Evolutionary conservation across 2,329 filamentous ascomycete genomes (phyloP), one percentile per base, ranked within the genome.

Genomic region (Penicillium paneum): DNA sequence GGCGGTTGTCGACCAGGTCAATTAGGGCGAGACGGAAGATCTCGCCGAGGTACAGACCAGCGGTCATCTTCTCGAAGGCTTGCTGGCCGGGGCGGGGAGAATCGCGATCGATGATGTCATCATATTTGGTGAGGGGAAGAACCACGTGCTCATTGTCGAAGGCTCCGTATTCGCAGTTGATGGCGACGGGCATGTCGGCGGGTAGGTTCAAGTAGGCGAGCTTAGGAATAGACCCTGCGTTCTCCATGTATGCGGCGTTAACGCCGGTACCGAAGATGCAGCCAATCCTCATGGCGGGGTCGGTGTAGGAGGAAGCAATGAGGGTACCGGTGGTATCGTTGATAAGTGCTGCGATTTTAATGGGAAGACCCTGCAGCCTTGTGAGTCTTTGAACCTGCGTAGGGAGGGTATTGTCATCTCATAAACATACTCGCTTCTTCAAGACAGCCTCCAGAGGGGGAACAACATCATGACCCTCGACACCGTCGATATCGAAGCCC

Each of bases 211-310:
- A 83, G 77, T 97, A 86, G 11, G 89, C 90, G 51, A 99, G 84
- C 81, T 99, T 99, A 61, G 92, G 93, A 61, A 99, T 91, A 12
- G 88, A 90, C 61, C 91, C 91, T 61, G 85, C 90, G 68, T 95
- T 78, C 76, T 99, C 94, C 89, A 99, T 96, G 79, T 99, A 99
- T 36, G 94, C 94, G 38, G 93, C 94, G 69, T 99, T 99, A 78
- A 94, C 97, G 56, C 94, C 94, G 12, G 94, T 99, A 66, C 94
- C 94, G 68, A 99, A 99, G 71, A 99, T 99, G 76, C 93, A 97
- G 52, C 94, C 94, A 67, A 97, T 94, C 77, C 86, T 91, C 84
- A 97, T 95, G 64, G 87, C 85, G 42, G 87, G 79, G 71, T 99
- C 92, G n/a, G 93, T 97, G 77, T 99, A 99, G 29, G 91, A 88